Conservation (phyloP, 305 asterid species). For the Fraxinus baroniana region DNA sequence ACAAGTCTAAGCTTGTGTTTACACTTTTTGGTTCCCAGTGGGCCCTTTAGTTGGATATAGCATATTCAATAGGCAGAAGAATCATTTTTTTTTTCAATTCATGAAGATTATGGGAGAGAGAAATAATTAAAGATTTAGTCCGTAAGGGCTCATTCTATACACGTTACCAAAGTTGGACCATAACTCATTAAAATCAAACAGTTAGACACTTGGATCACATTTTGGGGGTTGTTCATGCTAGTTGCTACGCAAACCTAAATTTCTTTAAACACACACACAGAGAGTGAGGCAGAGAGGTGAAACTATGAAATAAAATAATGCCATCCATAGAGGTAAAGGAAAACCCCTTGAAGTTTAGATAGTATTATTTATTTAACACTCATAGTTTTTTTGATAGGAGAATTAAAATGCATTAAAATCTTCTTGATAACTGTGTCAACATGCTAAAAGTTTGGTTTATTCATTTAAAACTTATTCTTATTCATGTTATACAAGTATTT, state of each 20-base stretch:
- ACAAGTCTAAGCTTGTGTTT: constrained; percentile 27
- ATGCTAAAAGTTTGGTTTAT: neutral
- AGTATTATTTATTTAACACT: too few relatives aligned
- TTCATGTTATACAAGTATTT: neutral
- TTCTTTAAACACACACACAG: neutral
- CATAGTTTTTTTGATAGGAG: neutral
- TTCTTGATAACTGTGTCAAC: neutral
- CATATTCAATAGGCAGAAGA: constrained; percentile 25
- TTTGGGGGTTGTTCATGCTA: constrained; percentile 20
- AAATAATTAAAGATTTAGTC: constrained; percentile 28
- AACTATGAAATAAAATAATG: constrained; percentile 2
- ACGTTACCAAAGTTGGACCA: constrained; percentile 32
- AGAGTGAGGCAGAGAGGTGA: neutral
- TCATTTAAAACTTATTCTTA: neutral
- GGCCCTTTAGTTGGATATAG: constrained; percentile 27
- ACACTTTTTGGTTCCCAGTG: constrained; percentile 37
- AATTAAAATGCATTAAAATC: neutral
- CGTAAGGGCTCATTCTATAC: constrained; percentile 25
- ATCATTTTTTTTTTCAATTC: constrained; percentile 22
- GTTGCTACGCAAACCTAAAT: constrained; percentile 18
- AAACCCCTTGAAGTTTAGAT: neutral
- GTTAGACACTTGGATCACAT: constrained; percentile 35
- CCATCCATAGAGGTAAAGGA: neutral
- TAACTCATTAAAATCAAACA: constrained; percentile 31
- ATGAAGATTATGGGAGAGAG: constrained; percentile 18